Evolutionary conservation across 371 early-diverging fungal species (phyloP).

Genomic region (Syncephalastrum racemosum): DNA sequence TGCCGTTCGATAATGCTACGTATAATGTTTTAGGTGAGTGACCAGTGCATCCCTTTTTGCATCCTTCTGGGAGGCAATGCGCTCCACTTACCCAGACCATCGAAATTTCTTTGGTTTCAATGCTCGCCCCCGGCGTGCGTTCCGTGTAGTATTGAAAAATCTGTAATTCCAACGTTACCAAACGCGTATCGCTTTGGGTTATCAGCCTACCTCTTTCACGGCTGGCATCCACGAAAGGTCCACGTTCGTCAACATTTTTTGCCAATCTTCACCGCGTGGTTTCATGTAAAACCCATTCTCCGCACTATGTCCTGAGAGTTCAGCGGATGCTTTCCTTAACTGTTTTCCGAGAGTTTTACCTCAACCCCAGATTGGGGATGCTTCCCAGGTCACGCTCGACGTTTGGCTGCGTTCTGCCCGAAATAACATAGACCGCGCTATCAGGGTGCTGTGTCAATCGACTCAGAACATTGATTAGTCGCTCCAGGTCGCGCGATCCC

Average conservation of each 20-base stretch:
- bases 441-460: slow-evolving; percentile 57
- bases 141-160: slow-evolving; percentile 91
- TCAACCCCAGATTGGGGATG: slow-evolving; percentile 75
- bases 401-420: slow-evolving; percentile 78
- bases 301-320: slow-evolving; percentile 71
- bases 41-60: background rate
- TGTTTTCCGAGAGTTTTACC: slow-evolving; percentile 44
- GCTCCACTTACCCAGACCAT: slow-evolving; percentile 70
- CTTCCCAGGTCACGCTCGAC: slow-evolving; percentile 83
- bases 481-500: slow-evolving; percentile 22
- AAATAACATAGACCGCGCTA: slow-evolving; percentile 87
- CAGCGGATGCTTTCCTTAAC: no score
- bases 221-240: slow-evolving; percentile 87
- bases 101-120: slow-evolving; percentile 83
- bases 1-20: slow-evolving; percentile 76
- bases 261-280: slow-evolving; percentile 74
- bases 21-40: background rate
- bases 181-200: background rate
- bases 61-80: no score
- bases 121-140: slow-evolving; percentile 81
- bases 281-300: slow-evolving; percentile 71
- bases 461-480: slow-evolving; percentile 47
- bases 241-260: slow-evolving; percentile 70
- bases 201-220: slow-evolving; percentile 71
- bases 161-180: slow-evolving; percentile 58